Base-by-base conservation (phyloP, 164 flowering plant species). In the Magnolia officinalis region DNA sequence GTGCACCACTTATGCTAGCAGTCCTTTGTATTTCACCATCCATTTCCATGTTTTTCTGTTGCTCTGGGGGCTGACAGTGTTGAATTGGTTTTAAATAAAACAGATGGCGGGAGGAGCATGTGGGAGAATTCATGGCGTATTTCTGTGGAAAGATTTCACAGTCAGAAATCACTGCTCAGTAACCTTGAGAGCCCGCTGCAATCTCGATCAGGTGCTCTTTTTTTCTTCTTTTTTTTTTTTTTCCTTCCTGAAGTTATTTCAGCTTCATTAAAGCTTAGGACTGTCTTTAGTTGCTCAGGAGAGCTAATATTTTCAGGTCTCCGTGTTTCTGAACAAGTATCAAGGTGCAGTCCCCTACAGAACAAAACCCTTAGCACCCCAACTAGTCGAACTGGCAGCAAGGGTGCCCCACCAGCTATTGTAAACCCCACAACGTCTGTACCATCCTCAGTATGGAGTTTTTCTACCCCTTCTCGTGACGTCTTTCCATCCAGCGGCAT, bases 61-160 rank as follows among this genome's bases (percentile, higher is more conserved):
- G 50, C 71, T 18, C 21, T 10, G 8, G n/a, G 13, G 20, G 20
- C 29, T 50, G 75, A 66, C 70, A 45, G 8, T 63, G 71, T 75
- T 71, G 71, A 61, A 37, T 6, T 66, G 75, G 3, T 13, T 55
- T 45, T 72, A 52, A 45, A 70, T 73, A 52, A 58, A 64, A 2
- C 76, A 96, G 99, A 92, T 85, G 95, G 96, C 84, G 96, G 94
- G 74, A 89, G 88, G 82, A 84, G 86, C 71, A 50, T 75, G 16
- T 96, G 99, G 99, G 98, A 91, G 80, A 86, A 84, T 58, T 80
- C 82, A 4, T 96, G 97, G 98, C 92, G 87, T 67, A 78, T 80
- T 58, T 84, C 88, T 72, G 76, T 87, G 1, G 98, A 89, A 71
- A 89, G 92, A 84, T 37, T 82, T 74, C 88, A 81, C 51, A 80